Evolutionary conservation across 164 flowering plant species (phyloP).

Genomic region (Chimonanthus praecox): DNA sequence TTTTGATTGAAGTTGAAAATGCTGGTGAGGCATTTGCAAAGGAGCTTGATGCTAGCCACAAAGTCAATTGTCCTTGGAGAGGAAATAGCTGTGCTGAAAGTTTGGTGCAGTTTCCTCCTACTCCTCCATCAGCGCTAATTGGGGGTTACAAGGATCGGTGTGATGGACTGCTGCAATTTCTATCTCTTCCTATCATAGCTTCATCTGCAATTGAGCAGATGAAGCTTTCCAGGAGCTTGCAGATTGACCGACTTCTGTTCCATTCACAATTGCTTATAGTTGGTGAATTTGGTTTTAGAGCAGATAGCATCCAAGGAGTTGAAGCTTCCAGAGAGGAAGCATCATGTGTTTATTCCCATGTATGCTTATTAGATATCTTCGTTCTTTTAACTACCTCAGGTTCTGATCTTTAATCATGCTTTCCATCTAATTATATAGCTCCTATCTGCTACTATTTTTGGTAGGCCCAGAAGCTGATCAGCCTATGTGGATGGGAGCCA

Average conservation of each 20-base stretch:
- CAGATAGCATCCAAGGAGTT: constrained; percentile 44
- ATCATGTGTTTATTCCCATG: constrained; percentile 46
- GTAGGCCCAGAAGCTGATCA: constrained; percentile 92
- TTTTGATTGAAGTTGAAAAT: constrained; percentile 50
- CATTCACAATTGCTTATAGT: constrained; percentile 32
- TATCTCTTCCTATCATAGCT: constrained; percentile 72
- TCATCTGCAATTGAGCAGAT: constrained; percentile 77
- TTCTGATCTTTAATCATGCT: not conserved
- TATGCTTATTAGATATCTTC: constrained; percentile 27
- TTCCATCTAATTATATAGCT: constrained; percentile 3
- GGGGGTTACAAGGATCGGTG: constrained; percentile 97
- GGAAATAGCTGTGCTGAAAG: constrained; percentile 97
- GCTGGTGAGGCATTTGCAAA: constrained; percentile 68
- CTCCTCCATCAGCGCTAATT: constrained; percentile 87
- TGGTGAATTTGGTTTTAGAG: constrained; percentile 50
- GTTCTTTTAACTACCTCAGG: not conserved
- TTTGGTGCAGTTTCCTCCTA: constrained; percentile 96
- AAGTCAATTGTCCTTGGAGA: constrained; percentile 73
- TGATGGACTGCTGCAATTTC: constrained; percentile 91
- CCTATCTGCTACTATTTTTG: constrained; percentile 5
- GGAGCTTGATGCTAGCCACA: constrained; percentile 76
- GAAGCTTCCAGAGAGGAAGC: constrained; percentile 53
- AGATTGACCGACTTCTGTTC: constrained; percentile 69
- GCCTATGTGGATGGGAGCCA: constrained; percentile 98
- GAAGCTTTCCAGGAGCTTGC: constrained; percentile 54